Percentiles rank a stretch among this genome's conserved stretches.
These are phyloP conservation scores for Nemania bipapillata DNA, from an alignment of 2,329 filamentous ascomycete species.

Conservation along the genomic window DNA sequence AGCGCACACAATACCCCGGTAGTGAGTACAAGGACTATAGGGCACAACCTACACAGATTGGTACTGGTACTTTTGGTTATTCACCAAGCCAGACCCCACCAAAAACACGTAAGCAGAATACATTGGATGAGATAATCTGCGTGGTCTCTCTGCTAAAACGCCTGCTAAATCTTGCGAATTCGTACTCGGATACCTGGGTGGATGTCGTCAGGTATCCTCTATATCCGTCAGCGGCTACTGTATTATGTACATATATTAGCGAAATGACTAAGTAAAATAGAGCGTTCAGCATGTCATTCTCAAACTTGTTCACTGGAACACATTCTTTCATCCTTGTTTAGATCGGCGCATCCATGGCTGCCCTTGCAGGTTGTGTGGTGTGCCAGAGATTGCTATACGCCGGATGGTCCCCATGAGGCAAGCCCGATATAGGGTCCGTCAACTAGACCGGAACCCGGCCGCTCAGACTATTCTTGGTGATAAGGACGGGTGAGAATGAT, in stretches of 20 bases:
- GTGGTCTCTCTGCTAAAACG: conserved; percentile 14
- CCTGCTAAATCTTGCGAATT: conserved; percentile 7
- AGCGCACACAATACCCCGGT: neutral
- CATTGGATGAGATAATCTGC: conserved; percentile 31
- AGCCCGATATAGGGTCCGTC: conserved; percentile 40
- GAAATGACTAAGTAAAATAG: neutral
- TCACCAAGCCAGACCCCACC: conserved; percentile 22
- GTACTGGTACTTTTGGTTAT: conserved; percentile 25
- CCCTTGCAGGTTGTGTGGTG: conserved; percentile 8
- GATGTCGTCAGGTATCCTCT: neutral
- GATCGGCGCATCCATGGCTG: neutral
- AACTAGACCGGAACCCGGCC: conserved; percentile 13
- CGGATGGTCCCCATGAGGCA: conserved; percentile 47
- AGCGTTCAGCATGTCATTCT: neutral
- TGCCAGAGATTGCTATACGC: conserved; percentile 29
- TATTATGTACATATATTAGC: neutral
- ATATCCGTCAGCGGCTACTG: conserved; percentile 18
- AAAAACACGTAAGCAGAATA: conserved; percentile 40
- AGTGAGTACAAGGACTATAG: neutral
- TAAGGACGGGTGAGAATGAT: conserved; percentile 23
- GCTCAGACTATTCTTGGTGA: conserved; percentile 11
- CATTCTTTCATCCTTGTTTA: neutral
- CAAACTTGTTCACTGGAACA: conserved; percentile 27
- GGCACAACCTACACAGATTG: neutral
- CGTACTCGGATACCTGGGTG: conserved; percentile 29